These are phyloP conservation scores for Solanum hybrid DNA, from an alignment of 305 asterid species.

Conservation along the genomic window DNA sequence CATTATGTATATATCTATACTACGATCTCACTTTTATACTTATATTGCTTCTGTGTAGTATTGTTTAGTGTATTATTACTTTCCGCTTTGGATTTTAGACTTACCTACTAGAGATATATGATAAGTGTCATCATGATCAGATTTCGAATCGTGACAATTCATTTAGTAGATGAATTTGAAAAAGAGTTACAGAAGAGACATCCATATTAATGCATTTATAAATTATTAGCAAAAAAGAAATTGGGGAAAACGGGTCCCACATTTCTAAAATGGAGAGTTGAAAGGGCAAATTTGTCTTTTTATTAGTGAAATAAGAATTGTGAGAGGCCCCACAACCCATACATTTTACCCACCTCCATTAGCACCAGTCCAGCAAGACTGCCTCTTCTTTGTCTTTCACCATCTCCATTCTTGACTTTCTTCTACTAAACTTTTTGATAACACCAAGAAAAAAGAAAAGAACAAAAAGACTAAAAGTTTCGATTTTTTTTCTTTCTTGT, in stretches of 20 bases:
- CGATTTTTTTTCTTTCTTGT: neutral
- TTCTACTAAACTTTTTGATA: neutral
- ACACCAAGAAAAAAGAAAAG: neutral
- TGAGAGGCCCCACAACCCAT: constrained; percentile 8
- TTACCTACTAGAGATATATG: too few species aligned
- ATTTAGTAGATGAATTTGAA: too few species aligned
- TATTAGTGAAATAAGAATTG: neutral
- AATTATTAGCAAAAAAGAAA: too few species aligned
- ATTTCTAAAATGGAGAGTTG: neutral
- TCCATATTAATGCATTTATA: neutral
- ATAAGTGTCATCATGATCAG: neutral
- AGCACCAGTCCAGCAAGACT: neutral
- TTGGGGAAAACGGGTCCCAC: neutral
- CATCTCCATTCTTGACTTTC: neutral
- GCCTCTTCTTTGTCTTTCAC: neutral
- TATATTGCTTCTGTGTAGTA: neutral
- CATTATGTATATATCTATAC: too few species aligned
- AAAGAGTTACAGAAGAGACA: neutral
- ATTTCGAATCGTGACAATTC: neutral
- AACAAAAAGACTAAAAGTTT: neutral
- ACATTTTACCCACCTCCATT: constrained; percentile 3
- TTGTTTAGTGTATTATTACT: neutral
- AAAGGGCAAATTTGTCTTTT: constrained; percentile 9
- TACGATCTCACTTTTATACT: too few species aligned
- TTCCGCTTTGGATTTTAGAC: neutral